Conservation (phyloP, 306 rosid genomes). For the Sesbania bispinosa region DNA sequence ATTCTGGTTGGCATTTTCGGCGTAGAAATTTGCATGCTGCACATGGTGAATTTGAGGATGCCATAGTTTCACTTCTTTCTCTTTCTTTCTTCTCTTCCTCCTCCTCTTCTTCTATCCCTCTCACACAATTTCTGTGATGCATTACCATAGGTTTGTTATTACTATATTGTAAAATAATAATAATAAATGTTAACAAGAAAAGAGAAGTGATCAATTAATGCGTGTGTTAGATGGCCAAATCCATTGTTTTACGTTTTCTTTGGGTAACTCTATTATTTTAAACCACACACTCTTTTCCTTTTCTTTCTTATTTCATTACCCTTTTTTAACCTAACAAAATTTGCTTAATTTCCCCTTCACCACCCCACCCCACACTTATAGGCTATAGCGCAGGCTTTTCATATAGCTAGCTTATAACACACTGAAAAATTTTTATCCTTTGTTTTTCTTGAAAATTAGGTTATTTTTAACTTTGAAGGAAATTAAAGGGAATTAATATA, state of each 20-base stretch:
- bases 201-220: slow-evolving; percentile 30
- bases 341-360: neutral
- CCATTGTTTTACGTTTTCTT: slow-evolving; percentile 26
- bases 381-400: too few relatives aligned
- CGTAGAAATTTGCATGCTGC: slow-evolving; percentile 96
- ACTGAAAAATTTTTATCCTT: too few relatives aligned
- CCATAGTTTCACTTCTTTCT: slow-evolving; percentile 9
- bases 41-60: slow-evolving; percentile 65
- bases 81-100: too few relatives aligned
- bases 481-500: neutral
- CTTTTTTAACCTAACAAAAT: too few relatives aligned
- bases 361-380: too few relatives aligned
- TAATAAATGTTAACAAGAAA: slow-evolving; percentile 17
- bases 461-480: neutral
- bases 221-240: slow-evolving; percentile 41
- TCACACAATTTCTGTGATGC: slow-evolving; percentile 40
- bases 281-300: slow-evolving; percentile 35
- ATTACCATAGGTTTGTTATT: slow-evolving; percentile 27
- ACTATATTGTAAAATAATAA: slow-evolving; percentile 30
- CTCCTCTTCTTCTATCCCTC: neutral
- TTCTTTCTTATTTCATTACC: neutral
- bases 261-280: slow-evolving; percentile 28
- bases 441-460: too few relatives aligned
- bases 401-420: too few relatives aligned
- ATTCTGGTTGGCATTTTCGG: slow-evolving; percentile 92